Evolutionary conservation across 2,329 filamentous ascomycete genomes (phyloP).

Genomic region (Paraphoma sp.): DNA sequence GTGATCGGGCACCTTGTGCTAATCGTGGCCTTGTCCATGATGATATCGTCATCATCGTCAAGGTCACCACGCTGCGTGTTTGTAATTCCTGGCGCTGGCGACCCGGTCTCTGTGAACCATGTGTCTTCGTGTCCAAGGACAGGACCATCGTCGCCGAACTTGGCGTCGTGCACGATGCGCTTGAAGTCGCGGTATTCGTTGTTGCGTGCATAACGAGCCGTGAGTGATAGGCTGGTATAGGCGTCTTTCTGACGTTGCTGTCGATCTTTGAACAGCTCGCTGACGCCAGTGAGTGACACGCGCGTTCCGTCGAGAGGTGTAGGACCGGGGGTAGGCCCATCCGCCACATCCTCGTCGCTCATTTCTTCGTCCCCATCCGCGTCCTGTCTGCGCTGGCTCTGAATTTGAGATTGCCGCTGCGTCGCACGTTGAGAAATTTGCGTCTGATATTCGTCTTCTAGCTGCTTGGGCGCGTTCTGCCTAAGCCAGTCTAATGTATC

Average conservation of each 20-base stretch:
- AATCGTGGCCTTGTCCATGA: slow-evolving; percentile 67
- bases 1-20: slow-evolving; percentile 75
- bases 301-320: slow-evolving; percentile 44
- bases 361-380: slow-evolving; percentile 33
- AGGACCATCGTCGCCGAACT: slow-evolving; percentile 60
- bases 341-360: slow-evolving; percentile 45
- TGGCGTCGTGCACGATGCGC: slow-evolving; percentile 66
- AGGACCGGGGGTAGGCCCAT: slow-evolving; percentile 46
- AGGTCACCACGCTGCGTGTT: slow-evolving; percentile 37
- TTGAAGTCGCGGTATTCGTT: slow-evolving; percentile 69
- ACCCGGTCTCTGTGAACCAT: slow-evolving; percentile 66
- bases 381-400: slow-evolving; percentile 26
- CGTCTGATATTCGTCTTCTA: slow-evolving; percentile 40
- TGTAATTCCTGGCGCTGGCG: slow-evolving; percentile 51
- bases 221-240: slow-evolving; percentile 49
- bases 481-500: slow-evolving; percentile 53
- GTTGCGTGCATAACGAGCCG: slow-evolving; percentile 62
- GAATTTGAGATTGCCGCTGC: slow-evolving; percentile 37
- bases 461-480: slow-evolving; percentile 39
- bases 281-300: slow-evolving; percentile 41
- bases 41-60: slow-evolving; percentile 71
- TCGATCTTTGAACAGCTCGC: slow-evolving; percentile 46
- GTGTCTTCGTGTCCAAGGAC: slow-evolving; percentile 63
- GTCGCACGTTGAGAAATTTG: slow-evolving; percentile 47
- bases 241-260: slow-evolving; percentile 52